phyloP scores from a whole-genome alignment of 768 basidiomycete species.

The Suillus bovinus region DNA sequence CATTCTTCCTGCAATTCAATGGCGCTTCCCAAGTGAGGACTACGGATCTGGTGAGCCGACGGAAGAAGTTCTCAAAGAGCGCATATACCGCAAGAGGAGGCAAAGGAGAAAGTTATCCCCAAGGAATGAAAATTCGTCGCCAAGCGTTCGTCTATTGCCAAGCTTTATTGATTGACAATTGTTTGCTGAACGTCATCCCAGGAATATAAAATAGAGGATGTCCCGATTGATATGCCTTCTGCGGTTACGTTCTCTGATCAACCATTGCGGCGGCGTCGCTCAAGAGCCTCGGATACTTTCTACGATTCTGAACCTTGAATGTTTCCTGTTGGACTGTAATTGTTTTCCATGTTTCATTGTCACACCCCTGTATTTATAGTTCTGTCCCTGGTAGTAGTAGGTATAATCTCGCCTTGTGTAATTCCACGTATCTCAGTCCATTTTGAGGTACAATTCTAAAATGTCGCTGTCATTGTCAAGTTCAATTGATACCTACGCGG shows the following conservation, averaged over 20 bases:
- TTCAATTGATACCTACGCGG: too few relatives aligned
- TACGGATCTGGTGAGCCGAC: slow-evolving; percentile 3
- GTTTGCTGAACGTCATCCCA: slow-evolving; percentile 13
- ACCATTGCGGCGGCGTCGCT: slow-evolving; percentile 47
- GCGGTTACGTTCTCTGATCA: slow-evolving; percentile 27
- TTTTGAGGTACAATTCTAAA: too few relatives aligned
- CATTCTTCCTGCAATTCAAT: slow-evolving; percentile 47
- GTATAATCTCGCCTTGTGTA: not conserved
- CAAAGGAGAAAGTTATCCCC: slow-evolving; percentile 21
- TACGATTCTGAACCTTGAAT: slow-evolving; percentile 31
- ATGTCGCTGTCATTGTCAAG: too few relatives aligned
- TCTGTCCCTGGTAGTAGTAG: slow-evolving; percentile 13
- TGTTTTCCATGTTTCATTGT: not conserved
- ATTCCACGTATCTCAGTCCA: too few relatives aligned
- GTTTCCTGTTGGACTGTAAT: not conserved
- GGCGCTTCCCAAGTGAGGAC: slow-evolving; percentile 23
- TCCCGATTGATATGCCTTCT: slow-evolving; percentile 31
- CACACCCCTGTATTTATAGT: slow-evolving; percentile 22
- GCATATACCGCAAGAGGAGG: slow-evolving; percentile 11
- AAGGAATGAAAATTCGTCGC: slow-evolving; percentile 20
- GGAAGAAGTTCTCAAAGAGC: slow-evolving; percentile 19
- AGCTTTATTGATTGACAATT: slow-evolving; percentile 12
- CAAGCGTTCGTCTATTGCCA: slow-evolving; percentile 22
- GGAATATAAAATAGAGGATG: slow-evolving; percentile 29
- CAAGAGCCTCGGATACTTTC: slow-evolving; percentile 36